Evolutionary conservation across 2,329 filamentous ascomycete genomes (phyloP), one percentile per base, ranked within the genome.

Genomic region (Exophiala xenobiotica): DNA sequence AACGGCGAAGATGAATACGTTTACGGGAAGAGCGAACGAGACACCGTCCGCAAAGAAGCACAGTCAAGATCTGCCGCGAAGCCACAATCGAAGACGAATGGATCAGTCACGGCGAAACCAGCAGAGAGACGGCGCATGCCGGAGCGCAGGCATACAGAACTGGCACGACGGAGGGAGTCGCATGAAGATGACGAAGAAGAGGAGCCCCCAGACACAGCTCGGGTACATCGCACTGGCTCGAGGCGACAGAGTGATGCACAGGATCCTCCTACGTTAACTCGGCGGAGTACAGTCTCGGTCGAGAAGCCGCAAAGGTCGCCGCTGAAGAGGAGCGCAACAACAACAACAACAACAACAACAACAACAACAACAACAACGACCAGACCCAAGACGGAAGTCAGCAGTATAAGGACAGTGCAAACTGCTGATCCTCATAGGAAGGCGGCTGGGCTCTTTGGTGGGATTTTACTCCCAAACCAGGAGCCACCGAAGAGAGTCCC

Each of bases 401-500:
- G 38, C 35, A 26, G 18, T 44, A 43, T 47, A 35, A 51, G 41
- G 19, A 44, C 40, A 11, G 29, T 37, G 22, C 26, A 41, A 31
- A 3, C 14, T 16, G 7, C 49, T 54, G 29, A 56, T 46, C 19
- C 38, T 26, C 23, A 46, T 14, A 48, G 37, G 22, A 60, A 49
- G 33, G 40, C 41, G 16, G 19, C 45, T 8, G 38, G 29, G 40
- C 16, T 58, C 6, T 54, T 61, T 16, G 41, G 51, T 22, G 42
- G 47, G 9, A 39, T 63, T 19, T 51, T 60, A 12, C 20, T 33
- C 5, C 46, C 53, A 14, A 51, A 47, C 9, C 51, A 45, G 7
- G 60, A 53, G 62, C 41, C 39, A 9, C 47, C 26, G 39, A 51
- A 42, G 60, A 90, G 85, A 52, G 78, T 86, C 38, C 79, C 86